phyloP scores from a whole-genome alignment of 768 basidiomycete species.

The Arthromyces matolae region DNA sequence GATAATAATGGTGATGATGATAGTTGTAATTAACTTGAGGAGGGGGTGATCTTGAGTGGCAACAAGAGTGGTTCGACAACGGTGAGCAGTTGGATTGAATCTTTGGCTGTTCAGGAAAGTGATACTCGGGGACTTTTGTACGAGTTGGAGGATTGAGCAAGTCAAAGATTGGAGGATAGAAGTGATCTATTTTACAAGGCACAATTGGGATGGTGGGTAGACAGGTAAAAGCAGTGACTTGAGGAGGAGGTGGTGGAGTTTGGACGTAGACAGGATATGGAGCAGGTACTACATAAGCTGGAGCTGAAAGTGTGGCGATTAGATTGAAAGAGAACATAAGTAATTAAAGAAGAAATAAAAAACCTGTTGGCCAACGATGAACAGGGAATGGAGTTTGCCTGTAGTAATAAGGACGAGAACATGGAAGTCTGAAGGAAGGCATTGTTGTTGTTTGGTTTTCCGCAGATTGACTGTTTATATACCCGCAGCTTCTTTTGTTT shows the following conservation, averaged over 20 bases:
- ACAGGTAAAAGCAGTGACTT: background rate
- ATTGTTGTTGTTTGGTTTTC: background rate
- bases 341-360: background rate
- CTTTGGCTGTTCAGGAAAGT: conserved; percentile 5
- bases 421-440: conserved; percentile 3
- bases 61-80: background rate
- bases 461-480: no score
- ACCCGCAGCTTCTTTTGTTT: no score
- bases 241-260: background rate
- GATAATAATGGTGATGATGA: no score
- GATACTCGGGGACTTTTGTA: conserved; percentile 1
- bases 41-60: background rate
- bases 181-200: background rate
- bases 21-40: background rate
- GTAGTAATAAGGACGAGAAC: background rate
- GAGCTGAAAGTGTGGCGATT: no score
- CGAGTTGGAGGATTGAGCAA: conserved; percentile 8
- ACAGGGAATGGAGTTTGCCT: conserved; percentile 4
- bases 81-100: no score
- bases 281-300: no score
- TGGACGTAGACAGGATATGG: background rate
- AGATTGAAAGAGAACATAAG: no score
- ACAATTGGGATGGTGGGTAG: background rate
- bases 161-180: conserved; percentile 1
- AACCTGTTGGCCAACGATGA: conserved; percentile 4